phyloP scores from a whole-genome alignment of 192 early-diverging fungal species.

The Mortierella antarctica region DNA sequence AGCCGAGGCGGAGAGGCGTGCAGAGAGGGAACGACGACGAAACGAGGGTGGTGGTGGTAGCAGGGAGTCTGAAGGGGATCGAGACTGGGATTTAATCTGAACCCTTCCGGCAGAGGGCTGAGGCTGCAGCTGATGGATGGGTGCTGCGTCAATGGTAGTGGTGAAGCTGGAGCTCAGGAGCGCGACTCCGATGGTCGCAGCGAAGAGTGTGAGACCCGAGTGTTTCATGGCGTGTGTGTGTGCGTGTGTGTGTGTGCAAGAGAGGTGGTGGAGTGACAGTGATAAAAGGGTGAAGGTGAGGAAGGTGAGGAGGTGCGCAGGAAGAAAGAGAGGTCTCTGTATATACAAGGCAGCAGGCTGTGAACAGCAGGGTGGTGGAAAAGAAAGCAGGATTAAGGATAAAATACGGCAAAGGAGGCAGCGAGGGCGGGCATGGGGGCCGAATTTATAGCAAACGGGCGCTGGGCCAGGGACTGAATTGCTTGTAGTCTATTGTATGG shows the following conservation, averaged over 20 bases:
- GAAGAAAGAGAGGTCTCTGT: background rate
- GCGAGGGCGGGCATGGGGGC: no score
- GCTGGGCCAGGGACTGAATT: no score
- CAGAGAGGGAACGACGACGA: background rate
- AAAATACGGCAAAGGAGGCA: background rate
- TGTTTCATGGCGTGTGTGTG: conserved; percentile 17
- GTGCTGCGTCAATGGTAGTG: conserved; percentile 11
- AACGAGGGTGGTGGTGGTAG: background rate
- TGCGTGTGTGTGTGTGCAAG: background rate
- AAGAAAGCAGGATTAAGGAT: background rate
- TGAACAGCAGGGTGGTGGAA: background rate
- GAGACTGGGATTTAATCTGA: conserved; percentile 8
- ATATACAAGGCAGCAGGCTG: background rate
- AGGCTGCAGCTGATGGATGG: background rate
- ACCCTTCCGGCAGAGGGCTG: background rate
- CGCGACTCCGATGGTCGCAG: conserved; percentile 8
- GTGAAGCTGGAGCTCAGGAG: conserved; percentile 1
- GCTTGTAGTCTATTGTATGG: no score
- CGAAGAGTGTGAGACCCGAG: conserved; percentile 8
- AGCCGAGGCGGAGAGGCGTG: background rate
- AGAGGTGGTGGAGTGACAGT: background rate
- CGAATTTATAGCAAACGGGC: no score
- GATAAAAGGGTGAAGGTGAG: background rate
- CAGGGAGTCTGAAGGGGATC: background rate
- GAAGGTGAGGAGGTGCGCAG: background rate